Evolutionary conservation across 2,329 filamentous ascomycete genomes (phyloP).

Genomic region (Aspergillus intermedius): DNA sequence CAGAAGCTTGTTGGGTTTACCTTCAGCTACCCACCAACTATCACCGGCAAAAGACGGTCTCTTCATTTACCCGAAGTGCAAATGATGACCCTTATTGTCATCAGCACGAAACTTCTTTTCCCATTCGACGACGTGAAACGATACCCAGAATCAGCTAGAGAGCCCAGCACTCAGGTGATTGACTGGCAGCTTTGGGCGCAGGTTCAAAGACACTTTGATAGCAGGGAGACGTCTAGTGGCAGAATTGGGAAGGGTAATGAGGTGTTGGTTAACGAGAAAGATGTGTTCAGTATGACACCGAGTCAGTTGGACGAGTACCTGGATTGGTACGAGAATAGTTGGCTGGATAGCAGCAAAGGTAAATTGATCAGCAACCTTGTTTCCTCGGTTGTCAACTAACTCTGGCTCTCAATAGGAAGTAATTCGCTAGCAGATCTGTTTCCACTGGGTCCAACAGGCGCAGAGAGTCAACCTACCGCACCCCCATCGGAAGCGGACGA

Average conservation of each 20-base stretch:
- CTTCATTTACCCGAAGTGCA: constrained; percentile 67
- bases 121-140: constrained; percentile 60
- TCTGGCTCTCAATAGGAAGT: constrained; percentile 10
- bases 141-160: constrained; percentile 44
- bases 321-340: constrained; percentile 69
- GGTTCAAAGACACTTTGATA: constrained; percentile 39
- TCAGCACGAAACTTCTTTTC: constrained; percentile 72
- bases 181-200: constrained; percentile 67
- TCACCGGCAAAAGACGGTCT: constrained; percentile 32
- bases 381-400: not conserved
- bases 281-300: constrained; percentile 57
- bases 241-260: constrained; percentile 43
- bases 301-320: constrained; percentile 67
- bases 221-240: constrained; percentile 23
- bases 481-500: constrained; percentile 11
- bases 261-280: constrained; percentile 52
- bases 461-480: constrained; percentile 8
- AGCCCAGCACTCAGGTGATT: constrained; percentile 55
- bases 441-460: constrained; percentile 23
- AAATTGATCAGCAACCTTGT: not conserved
- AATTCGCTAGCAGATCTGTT: constrained; percentile 39
- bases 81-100: constrained; percentile 62
- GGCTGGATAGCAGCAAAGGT: constrained; percentile 37
- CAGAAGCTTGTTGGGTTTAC: constrained; percentile 50
- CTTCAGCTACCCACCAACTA: constrained; percentile 46